These are phyloP conservation scores for carrot (Daucus carota) DNA, from an alignment of 129 eudicot genomes.

Conservation along the genomic window DH1_v3.0 NC_030389.2:8315501-8316000, in stretches of 20 bases:
- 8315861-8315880: too few species aligned
- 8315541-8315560: not conserved
- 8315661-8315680: not conserved
- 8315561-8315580: not conserved
- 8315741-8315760: not conserved
- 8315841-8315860: too few species aligned
- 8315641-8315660: not conserved
- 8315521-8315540: not conserved
- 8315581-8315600: not conserved
- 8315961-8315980: not conserved
- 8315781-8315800: too few species aligned
- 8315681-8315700: not conserved
- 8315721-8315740: not conserved
- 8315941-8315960: not conserved
- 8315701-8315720: not conserved
- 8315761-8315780: not conserved
- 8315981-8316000: not conserved
- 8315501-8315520: not conserved
- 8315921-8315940: not conserved
- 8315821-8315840: too few species aligned
- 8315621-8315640: not conserved
- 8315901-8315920: not conserved
- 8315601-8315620: not conserved
- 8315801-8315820: not conserved
- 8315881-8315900: not conserved